phyloP scores from a whole-genome alignment of 768 basidiomycete genomes.

The Boletus barrowsii region DNA sequence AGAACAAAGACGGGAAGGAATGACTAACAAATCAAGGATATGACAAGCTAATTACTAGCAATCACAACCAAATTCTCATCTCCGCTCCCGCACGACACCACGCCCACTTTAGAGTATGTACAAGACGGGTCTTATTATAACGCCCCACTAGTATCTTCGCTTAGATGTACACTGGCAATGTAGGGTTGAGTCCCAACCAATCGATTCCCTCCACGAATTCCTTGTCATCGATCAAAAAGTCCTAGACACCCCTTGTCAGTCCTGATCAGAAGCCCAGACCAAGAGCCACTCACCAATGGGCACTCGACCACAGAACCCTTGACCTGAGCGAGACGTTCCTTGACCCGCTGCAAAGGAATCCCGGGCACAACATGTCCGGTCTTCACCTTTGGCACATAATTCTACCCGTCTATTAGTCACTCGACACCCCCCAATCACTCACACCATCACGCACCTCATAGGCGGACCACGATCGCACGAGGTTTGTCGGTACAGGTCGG shows the following conservation, averaged over 20 bases:
- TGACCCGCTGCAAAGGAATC: constrained; percentile 65
- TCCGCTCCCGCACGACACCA: constrained; percentile 12
- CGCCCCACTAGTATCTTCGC: constrained; percentile 1
- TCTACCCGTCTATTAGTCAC: constrained; percentile 38
- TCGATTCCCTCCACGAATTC: constrained; percentile 67
- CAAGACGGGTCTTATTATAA: not conserved
- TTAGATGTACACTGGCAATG: constrained; percentile 70
- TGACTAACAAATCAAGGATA: not conserved
- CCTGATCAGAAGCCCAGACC: not conserved
- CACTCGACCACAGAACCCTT: constrained; percentile 73
- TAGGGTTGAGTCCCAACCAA: constrained; percentile 74
- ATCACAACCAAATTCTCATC: constrained; percentile 14
- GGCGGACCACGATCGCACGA: constrained; percentile 72
- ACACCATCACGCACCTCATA: constrained; percentile 58
- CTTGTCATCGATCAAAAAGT: constrained; percentile 82
- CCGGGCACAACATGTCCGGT: constrained; percentile 77
- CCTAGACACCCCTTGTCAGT: constrained; percentile 39
- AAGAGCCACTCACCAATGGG: constrained; percentile 52
- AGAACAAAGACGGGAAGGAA: not conserved
- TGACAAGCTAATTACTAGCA: constrained; percentile 6
- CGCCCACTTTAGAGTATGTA: not conserved
- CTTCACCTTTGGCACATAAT: constrained; percentile 72
- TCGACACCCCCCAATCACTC: not conserved
- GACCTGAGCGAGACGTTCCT: constrained; percentile 68
- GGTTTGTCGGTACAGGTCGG: constrained; percentile 80